Evolutionary conservation across 179 eudicot species (phyloP).

Genomic region (Drosera spatulata): DNA sequence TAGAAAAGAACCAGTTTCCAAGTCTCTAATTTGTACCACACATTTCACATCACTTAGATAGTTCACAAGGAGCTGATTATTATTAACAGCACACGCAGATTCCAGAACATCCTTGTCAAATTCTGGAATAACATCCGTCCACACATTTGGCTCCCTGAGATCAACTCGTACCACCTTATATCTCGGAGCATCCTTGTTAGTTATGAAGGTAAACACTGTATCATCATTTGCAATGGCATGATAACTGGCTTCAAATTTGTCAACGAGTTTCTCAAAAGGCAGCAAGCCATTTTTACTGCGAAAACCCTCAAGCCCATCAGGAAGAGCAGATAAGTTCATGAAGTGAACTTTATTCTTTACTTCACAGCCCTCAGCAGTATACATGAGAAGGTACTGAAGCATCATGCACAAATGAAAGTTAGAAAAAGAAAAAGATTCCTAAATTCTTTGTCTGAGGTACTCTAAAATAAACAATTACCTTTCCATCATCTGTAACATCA

Average conservation of each 20-base stretch:
- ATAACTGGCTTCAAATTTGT: conserved; percentile 76
- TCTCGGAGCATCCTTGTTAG: conserved; percentile 86
- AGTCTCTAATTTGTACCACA: conserved; percentile 70
- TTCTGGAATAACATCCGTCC: conserved; percentile 72
- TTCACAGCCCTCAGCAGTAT: conserved; percentile 52
- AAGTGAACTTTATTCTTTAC: conserved; percentile 76
- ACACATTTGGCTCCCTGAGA: conserved; percentile 54
- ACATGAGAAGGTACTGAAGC: conserved; percentile 32
- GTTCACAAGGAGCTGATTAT: conserved; percentile 55
- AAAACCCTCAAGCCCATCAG: conserved; percentile 60
- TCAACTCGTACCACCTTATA: conserved; percentile 82
- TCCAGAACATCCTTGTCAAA: conserved; percentile 83
- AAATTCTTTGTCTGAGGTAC: too few relatives aligned
- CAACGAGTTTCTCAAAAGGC: conserved; percentile 79
- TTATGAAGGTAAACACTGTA: conserved; percentile 65
- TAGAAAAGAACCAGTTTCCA: conserved; percentile 55
- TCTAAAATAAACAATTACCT: conserved; percentile 40
- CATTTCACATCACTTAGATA: conserved; percentile 80
- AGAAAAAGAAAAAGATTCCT: not conserved
- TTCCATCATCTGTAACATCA: conserved; percentile 79
- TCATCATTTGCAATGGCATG: conserved; percentile 64
- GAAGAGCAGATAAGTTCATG: conserved; percentile 51
- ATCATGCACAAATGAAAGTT: not conserved
- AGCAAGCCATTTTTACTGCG: conserved; percentile 50
- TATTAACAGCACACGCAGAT: conserved; percentile 69